Evolutionary conservation across 306 rosid genomes (phyloP).

Genomic region (Alnus glutinosa): DNA sequence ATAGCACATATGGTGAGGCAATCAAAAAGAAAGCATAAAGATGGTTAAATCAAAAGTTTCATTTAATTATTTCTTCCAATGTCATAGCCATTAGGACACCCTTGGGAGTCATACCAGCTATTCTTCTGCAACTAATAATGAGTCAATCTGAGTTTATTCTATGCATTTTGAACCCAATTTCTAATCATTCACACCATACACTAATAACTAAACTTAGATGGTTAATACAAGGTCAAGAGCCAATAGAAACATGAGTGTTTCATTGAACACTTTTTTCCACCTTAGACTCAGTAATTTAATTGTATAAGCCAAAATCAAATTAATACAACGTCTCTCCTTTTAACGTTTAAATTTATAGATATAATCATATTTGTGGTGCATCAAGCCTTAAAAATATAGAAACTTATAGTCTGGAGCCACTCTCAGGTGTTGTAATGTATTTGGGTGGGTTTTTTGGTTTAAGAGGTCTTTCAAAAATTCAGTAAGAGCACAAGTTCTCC

Average conservation of each 20-base stretch:
- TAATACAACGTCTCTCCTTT: neutral
- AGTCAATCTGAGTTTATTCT: neutral
- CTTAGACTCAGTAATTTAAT: neutral
- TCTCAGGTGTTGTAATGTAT: neutral
- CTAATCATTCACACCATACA: neutral
- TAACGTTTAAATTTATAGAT: neutral
- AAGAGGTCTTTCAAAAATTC: neutral
- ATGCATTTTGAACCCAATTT: neutral
- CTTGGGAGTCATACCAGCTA: neutral
- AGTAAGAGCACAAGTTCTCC: neutral
- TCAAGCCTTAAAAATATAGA: neutral
- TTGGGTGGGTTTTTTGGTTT: neutral
- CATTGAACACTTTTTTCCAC: neutral
- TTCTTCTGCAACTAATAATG: neutral
- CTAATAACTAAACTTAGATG: neutral
- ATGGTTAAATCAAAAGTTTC: neutral
- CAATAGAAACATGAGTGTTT: neutral
- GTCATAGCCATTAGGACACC: neutral
- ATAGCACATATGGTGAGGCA: neutral
- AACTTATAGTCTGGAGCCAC: neutral
- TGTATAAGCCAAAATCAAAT: neutral
- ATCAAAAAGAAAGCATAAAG: neutral
- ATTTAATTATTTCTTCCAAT: neutral
- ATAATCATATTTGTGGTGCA: neutral
- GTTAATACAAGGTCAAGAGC: neutral